Conservation (phyloP, 257 asterid species). For the Rehmannia glutinosa region DNA sequence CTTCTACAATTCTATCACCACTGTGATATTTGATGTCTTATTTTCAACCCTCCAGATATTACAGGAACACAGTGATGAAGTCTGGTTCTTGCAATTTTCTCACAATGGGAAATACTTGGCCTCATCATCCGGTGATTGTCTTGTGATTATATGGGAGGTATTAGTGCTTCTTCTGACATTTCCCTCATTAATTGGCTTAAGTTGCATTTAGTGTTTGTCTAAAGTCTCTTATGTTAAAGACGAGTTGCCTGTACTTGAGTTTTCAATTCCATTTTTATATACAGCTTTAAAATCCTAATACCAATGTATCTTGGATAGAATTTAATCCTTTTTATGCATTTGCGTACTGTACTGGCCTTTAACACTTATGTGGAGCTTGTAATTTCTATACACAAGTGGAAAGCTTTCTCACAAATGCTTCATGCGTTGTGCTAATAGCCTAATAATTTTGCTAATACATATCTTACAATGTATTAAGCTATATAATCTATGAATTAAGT, state of each 20-base stretch:
- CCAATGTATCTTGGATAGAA: too few relatives aligned
- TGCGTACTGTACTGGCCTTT: not conserved
- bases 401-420: not conserved
- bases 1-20: too few relatives aligned
- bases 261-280: not conserved
- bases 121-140: slow-evolving; percentile 60
- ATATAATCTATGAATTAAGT: too few relatives aligned
- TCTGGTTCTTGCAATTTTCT: slow-evolving; percentile 77
- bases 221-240: not conserved
- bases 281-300: not conserved
- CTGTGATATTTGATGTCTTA: not conserved
- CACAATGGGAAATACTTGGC: slow-evolving; percentile 70
- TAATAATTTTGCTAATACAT: not conserved
- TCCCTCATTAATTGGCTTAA: not conserved
- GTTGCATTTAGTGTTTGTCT: not conserved
- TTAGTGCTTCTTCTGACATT: not conserved
- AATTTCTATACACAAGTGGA: not conserved
- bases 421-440: not conserved
- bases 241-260: not conserved
- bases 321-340: too few relatives aligned
- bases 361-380: not conserved
- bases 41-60: slow-evolving; percentile 30
- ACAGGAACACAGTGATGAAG: slow-evolving; percentile 55
- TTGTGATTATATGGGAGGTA: slow-evolving; percentile 80
- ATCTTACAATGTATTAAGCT: not conserved